These are phyloP conservation scores for Phytophthora ohioensis DNA, from an alignment of 352 stramenopile genomes.

Conservation along the genomic window DNA sequence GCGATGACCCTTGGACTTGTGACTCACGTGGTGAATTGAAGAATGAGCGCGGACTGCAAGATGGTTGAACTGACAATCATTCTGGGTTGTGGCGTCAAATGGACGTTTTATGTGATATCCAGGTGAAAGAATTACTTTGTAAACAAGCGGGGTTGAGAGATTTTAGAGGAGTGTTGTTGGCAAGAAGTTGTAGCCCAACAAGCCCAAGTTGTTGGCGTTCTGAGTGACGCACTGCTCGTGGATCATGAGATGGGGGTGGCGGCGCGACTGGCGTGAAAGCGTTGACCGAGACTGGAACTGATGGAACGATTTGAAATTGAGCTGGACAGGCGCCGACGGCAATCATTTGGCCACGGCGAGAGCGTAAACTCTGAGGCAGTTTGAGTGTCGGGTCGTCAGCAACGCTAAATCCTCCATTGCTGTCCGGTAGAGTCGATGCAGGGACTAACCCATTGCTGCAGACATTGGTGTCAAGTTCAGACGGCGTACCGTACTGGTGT, in stretches of 20 bases:
- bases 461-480: background rate
- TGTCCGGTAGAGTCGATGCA: background rate
- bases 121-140: background rate
- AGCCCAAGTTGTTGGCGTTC: too few species aligned
- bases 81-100: background rate
- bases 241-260: background rate
- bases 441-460: too few species aligned
- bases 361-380: too few species aligned
- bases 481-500: background rate
- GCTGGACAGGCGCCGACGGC: background rate
- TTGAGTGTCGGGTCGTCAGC: too few species aligned
- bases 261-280: background rate
- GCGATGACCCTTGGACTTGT: background rate
- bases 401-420: background rate
- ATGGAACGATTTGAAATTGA: background rate
- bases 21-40: conserved; percentile 6
- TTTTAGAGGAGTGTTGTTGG: background rate
- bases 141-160: background rate
- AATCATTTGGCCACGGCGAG: background rate
- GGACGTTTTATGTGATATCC: conserved; percentile 7
- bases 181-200: too few species aligned
- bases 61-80: background rate
- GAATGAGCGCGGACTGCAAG: background rate
- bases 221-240: background rate
- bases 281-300: background rate